Conservation (phyloP, 129 eudicot species). For the Lactuca sativa region DNA sequence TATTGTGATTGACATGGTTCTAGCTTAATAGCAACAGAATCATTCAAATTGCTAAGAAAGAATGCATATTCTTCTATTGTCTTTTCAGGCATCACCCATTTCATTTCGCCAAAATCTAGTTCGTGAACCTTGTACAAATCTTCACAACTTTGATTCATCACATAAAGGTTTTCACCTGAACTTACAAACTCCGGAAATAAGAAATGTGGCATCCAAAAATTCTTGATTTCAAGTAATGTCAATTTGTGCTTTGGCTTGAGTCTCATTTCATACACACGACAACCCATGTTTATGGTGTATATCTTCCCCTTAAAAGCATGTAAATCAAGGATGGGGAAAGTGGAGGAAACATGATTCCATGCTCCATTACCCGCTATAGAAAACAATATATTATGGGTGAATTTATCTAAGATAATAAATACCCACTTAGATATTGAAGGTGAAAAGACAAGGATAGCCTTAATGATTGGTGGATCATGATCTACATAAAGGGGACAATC, state of each 20-base stretch:
- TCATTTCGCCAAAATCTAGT: constrained; percentile 13
- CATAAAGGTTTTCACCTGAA: constrained; percentile 7
- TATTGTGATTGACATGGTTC: background rate
- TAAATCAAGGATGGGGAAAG: background rate
- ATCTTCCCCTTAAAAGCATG: constrained; percentile 9
- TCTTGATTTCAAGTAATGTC: background rate
- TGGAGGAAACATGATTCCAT: background rate
- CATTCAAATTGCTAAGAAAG: background rate
- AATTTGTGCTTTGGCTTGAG: constrained; percentile 7
- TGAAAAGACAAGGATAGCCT: background rate
- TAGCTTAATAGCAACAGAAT: background rate
- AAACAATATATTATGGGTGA: background rate
- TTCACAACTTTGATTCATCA: background rate
- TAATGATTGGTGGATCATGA: no score
- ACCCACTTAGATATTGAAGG: background rate
- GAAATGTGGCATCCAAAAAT: background rate
- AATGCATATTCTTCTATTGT: background rate
- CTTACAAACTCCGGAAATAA: constrained; percentile 6
- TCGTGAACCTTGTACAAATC: background rate
- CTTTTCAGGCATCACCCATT: constrained; percentile 1
- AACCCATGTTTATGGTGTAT: background rate
- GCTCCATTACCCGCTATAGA: background rate
- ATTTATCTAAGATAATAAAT: no score
- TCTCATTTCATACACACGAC: constrained; percentile 15
- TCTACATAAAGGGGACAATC: no score